A percentile compares a stretch with the other conserved stretches of the same genome.
phyloP scores from a whole-genome alignment of 345 rosid species.

The Aurinia saxatilis region DNA sequence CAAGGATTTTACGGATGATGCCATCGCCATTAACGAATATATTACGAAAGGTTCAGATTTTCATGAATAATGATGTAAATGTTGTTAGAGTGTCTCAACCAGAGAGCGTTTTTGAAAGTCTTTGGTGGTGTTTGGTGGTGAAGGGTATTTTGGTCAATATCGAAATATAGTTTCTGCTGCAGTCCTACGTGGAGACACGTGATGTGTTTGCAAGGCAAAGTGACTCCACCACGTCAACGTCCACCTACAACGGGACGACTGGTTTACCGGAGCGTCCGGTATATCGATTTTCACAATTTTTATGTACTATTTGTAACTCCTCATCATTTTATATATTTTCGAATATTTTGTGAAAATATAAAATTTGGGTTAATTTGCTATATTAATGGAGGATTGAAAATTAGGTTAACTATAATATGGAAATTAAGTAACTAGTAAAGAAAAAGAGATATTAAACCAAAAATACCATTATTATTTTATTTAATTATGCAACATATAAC shows the following conservation, averaged over 20 bases:
- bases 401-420: no score
- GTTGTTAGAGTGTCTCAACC: background rate
- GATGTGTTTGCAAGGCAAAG: background rate
- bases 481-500: no score
- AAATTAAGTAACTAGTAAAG: no score
- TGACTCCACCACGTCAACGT: slow-evolving; percentile 10
- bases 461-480: no score
- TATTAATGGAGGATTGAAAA: no score
- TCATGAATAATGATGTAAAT: background rate
- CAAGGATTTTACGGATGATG: slow-evolving; percentile 30
- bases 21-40: slow-evolving; percentile 11
- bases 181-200: slow-evolving; percentile 36
- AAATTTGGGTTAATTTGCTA: no score
- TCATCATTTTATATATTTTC: no score
- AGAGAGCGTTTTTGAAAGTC: background rate
- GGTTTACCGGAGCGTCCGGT: slow-evolving; percentile 6
- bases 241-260: slow-evolving; percentile 7
- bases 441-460: no score
- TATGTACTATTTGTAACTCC: no score
- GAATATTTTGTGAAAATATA: no score
- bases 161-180: background rate
- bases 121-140: slow-evolving; percentile 5
- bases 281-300: background rate
- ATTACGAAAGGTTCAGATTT: background rate
- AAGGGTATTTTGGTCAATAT: slow-evolving; percentile 30